Evolutionary conservation across 148 eudicot genomes (phyloP).

Genomic region (Rhododendron henanense): DNA sequence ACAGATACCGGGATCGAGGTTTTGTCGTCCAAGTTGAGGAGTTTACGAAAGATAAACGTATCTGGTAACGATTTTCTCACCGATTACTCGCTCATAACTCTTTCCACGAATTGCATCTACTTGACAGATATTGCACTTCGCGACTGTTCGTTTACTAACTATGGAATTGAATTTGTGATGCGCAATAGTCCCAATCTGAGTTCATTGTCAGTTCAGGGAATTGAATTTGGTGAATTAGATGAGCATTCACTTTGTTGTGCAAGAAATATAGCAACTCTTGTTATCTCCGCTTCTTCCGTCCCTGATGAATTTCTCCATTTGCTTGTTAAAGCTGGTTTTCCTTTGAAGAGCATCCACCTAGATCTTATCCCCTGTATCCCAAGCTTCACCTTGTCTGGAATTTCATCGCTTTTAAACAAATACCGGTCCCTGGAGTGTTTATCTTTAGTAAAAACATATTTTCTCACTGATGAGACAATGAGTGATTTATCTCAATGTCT

Average conservation of each 20-base stretch:
- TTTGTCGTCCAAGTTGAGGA: constrained; percentile 35
- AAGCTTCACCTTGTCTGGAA: constrained; percentile 34
- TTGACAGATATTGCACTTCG: constrained; percentile 41
- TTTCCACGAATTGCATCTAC: constrained; percentile 38
- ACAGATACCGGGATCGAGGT: constrained; percentile 53
- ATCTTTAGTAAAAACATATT: constrained; percentile 34
- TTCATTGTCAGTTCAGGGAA: constrained; percentile 19
- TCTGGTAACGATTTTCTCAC: constrained; percentile 47
- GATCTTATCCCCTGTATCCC: not conserved
- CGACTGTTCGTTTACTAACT: constrained; percentile 31
- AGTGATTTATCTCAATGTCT: constrained; percentile 37
- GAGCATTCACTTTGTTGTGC: constrained; percentile 19
- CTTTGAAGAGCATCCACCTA: constrained; percentile 47
- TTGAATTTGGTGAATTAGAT: constrained; percentile 3
- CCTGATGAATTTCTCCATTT: constrained; percentile 46
- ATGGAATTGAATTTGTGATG: constrained; percentile 32
- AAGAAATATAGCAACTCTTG: constrained; percentile 21
- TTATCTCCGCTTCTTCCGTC: constrained; percentile 28
- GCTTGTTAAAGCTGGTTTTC: constrained; percentile 20
- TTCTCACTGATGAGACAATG: constrained; percentile 33
- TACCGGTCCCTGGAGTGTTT: constrained; percentile 40
- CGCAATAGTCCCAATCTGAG: constrained; percentile 31
- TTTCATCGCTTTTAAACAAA: constrained; percentile 28
- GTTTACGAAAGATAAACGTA: constrained; percentile 42
- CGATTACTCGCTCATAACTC: constrained; percentile 39